Evolutionary conservation across 2,329 filamentous ascomycete genomes (phyloP), one percentile per base, ranked within the genome.

Genomic region (Fusarium oligoseptatum): DNA sequence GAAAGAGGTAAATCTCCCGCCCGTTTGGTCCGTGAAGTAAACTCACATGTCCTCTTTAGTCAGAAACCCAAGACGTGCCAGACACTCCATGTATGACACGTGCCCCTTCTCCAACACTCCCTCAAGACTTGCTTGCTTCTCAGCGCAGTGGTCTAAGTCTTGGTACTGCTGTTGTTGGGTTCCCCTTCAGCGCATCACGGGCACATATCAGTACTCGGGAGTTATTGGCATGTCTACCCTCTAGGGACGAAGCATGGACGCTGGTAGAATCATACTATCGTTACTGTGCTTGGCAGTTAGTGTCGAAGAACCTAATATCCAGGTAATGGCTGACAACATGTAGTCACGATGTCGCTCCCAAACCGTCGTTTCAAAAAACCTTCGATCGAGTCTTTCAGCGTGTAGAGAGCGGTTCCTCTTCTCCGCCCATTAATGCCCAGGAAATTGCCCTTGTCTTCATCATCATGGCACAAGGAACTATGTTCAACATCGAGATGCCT

Each of bases 401-500:
- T 55, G 60, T 45, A 22, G 60, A 63, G 20, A 63, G 45, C 29
- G 60, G 60, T 22, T 63, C 45, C 5, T 41, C 60, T 20, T 63
- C 60, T 29, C 24, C 43, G 4, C 43, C 43, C 3, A 29, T 63
- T 6, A 63, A 63, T 32, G 4, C 60, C 45, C 60, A 63, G 22
- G 60, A 63, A 37, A 63, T 63, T 9, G 60, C 43, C 17, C 64
- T 60, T 11, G 57, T 66, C 14, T 39, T 66, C 27, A 65, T 65
- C 15, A 65, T 65, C 20, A 65, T 65, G 63, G 63, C 63, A 6
- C 63, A 65, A 22, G 63, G 63, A 14, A 65, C 63, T 22, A 65
- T 65, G 63, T 65, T 65, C n/a, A 65, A 65, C 9, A 65, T 65
- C 4, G 63, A 65, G 50, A 65, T 65, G 63, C 63, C 63, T 10